Evolutionary conservation across 805 yeast genomes (phyloP).

Genomic region (Pichia phayaonensis): DNA sequence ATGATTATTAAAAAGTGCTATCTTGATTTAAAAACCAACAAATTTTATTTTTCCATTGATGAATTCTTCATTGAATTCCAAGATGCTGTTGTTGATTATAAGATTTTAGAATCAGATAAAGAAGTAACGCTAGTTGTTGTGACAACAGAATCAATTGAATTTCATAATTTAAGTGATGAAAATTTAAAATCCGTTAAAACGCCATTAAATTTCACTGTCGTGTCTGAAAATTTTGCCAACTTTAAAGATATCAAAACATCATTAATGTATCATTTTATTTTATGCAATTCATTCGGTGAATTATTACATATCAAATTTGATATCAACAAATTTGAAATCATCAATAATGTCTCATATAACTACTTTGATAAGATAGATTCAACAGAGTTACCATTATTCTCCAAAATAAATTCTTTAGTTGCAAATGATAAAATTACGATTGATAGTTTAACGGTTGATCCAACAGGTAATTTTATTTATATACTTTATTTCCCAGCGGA

Average conservation of each 20-base stretch:
- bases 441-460: slow-evolving; percentile 3
- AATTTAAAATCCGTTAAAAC: neutral
- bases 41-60: neutral
- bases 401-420: slow-evolving; percentile 10
- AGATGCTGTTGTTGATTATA: neutral
- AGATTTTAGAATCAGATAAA: neutral
- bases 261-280: neutral
- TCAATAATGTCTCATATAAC: slow-evolving; percentile 2
- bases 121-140: neutral
- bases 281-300: slow-evolving; percentile 10
- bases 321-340: neutral
- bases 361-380: slow-evolving; percentile 8
- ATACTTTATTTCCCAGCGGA: neutral
- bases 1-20: slow-evolving; percentile 1
- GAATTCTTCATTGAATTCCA: neutral
- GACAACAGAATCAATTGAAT: neutral
- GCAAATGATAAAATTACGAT: neutral
- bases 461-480: slow-evolving; percentile 5
- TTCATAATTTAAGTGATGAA: neutral
- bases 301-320: slow-evolving; percentile 5
- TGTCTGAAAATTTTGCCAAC: slow-evolving; percentile 7
- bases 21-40: neutral
- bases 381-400: slow-evolving; percentile 11
- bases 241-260: neutral
- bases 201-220: neutral